Percentiles rank a stretch among this genome's conserved stretches.
Evolutionary conservation across 75 land plant species (phyloP).

Genomic region (Adiantum capillusveneris): DNA sequence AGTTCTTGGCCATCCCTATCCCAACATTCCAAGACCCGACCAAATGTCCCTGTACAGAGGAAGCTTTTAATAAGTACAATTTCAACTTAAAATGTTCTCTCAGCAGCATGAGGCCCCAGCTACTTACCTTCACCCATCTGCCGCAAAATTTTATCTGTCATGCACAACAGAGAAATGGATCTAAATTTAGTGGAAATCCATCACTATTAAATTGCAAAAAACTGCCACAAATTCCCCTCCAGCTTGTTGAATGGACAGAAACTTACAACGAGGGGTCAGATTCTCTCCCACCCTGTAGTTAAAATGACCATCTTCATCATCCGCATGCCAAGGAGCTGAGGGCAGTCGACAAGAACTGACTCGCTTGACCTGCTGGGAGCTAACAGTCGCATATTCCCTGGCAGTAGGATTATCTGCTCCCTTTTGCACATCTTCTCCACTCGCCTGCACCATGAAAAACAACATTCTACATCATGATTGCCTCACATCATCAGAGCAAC

Average conservation of each 20-base stretch:
- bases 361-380: no score
- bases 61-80: no score
- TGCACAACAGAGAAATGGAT: constrained; percentile 1
- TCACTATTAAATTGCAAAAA: no score
- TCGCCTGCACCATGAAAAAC: no score
- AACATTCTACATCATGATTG: no score
- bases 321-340: constrained; percentile 79
- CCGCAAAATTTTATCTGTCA: constrained; percentile 67
- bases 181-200: no score
- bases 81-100: background rate
- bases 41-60: constrained; percentile 96
- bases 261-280: constrained; percentile 92
- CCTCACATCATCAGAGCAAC: no score
- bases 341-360: background rate
- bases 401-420: no score
- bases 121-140: constrained; percentile 92
- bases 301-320: constrained; percentile 95
- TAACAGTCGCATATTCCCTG: no score
- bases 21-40: constrained; percentile 77
- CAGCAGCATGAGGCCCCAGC: background rate
- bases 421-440: no score
- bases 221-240: no score
- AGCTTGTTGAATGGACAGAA: background rate
- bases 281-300: constrained; percentile 83
- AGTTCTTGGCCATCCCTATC: constrained; percentile 50